phyloP scores from a whole-genome alignment of 2,329 filamentous ascomycete species.

The Calonectria naviculata region DNA sequence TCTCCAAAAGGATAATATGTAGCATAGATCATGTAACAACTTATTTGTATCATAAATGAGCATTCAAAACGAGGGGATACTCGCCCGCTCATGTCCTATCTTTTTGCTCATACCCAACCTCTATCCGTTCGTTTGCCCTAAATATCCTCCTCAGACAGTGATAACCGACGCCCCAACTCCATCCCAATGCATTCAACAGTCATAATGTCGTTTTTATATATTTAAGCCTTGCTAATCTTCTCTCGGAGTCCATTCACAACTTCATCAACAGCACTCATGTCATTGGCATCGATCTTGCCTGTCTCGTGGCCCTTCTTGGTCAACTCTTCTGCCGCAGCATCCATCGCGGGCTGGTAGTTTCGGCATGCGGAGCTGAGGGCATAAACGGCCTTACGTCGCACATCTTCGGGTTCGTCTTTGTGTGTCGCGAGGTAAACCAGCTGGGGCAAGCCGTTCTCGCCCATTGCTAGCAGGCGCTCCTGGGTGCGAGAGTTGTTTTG shows the following conservation, averaged over 20 bases:
- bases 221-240: constrained; percentile 51
- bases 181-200: constrained; percentile 44
- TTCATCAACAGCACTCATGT: constrained; percentile 88
- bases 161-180: constrained; percentile 48
- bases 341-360: constrained; percentile 89
- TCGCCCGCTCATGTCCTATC: constrained; percentile 28
- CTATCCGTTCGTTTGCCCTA: constrained; percentile 8
- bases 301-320: constrained; percentile 65
- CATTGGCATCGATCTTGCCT: constrained; percentile 77
- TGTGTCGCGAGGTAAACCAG: constrained; percentile 74
- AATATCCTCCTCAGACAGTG: not conserved
- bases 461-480: constrained; percentile 72
- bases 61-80: constrained; percentile 29
- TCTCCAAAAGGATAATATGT: constrained; percentile 38
- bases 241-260: constrained; percentile 77
- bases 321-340: constrained; percentile 73
- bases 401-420: constrained; percentile 68
- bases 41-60: constrained; percentile 47
- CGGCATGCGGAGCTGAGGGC: constrained; percentile 87
- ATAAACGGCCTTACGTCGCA: constrained; percentile 88
- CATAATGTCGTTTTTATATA: constrained; percentile 16
- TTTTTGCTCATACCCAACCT: constrained; percentile 18
- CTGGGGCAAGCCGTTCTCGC: constrained; percentile 69
- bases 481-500: constrained; percentile 94
- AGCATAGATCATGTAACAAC: constrained; percentile 48